Percentiles rank a stretch among this genome's conserved stretches.
Conservation (phyloP, 805 yeast genomes). For the Candida sakaeoensis region DNA sequence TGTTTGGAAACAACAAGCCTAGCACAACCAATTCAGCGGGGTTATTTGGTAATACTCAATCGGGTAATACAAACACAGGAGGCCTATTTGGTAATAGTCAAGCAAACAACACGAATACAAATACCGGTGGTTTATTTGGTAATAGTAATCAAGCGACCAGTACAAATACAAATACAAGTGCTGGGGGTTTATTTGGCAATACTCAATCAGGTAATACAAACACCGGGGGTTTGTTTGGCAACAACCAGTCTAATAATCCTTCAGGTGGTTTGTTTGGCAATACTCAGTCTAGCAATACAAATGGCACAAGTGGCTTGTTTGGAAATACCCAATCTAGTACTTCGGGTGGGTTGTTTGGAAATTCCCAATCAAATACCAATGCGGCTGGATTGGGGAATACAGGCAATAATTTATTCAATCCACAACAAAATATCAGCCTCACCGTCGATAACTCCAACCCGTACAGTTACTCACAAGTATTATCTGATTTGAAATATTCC, state of each 20-base stretch:
- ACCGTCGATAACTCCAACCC: conserved; percentile 20
- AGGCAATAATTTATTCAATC: conserved; percentile 3
- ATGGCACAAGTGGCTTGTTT: conserved; percentile 22
- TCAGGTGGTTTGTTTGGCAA: conserved; percentile 11
- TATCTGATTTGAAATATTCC: conserved; percentile 18
- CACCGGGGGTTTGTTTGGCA: conserved; percentile 7
- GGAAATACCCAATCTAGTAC: conserved; percentile 15
- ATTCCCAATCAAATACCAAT: conserved; percentile 2
- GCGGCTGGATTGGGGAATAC: conserved; percentile 20
- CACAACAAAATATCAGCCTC: conserved; percentile 7
- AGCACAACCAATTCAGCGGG: conserved; percentile 15
- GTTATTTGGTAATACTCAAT: conserved; percentile 20
- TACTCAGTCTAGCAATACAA: conserved; percentile 6
- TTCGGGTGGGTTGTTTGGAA: conserved; percentile 23
- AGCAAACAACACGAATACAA: conserved; percentile 8
- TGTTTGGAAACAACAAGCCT: conserved; percentile 18
- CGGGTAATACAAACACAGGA: neutral
- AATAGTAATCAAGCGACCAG: conserved; percentile 9
- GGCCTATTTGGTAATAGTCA: neutral
- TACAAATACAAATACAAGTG: conserved; percentile 5
- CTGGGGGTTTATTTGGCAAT: conserved; percentile 12
- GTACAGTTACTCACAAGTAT: conserved; percentile 25
- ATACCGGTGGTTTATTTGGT: conserved; percentile 22
- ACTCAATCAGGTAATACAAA: neutral
- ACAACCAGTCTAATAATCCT: neutral